Percentiles rank a stretch among this genome's conserved stretches.
Conservation (phyloP, 805 yeast genomes). For the Brettanomyces custersianus region DNA sequence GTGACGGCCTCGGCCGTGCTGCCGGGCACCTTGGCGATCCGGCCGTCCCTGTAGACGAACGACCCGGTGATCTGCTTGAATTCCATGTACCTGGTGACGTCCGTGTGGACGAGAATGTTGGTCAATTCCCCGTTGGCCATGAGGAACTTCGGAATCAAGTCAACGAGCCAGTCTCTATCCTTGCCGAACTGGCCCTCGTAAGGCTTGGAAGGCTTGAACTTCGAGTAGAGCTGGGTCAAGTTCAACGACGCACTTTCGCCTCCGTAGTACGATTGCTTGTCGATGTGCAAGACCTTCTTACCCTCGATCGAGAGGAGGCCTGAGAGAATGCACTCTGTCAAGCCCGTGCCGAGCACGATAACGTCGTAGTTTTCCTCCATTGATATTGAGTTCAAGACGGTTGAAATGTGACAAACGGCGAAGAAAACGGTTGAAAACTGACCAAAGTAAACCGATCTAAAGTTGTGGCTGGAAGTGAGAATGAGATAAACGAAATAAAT, state of each 20-base stretch:
- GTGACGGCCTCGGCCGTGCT: slow-evolving; percentile 85
- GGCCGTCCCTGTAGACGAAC: slow-evolving; percentile 83
- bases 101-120: slow-evolving; percentile 89
- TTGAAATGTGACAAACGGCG: neutral
- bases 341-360: slow-evolving; percentile 88
- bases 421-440: neutral
- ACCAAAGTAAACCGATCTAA: too few relatives aligned
- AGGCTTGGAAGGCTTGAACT: slow-evolving; percentile 76
- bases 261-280: slow-evolving; percentile 93
- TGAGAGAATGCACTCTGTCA: slow-evolving; percentile 91
- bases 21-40: slow-evolving; percentile 91
- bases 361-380: slow-evolving; percentile 98
- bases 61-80: slow-evolving; percentile 96
- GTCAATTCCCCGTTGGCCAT: slow-evolving; percentile 98
- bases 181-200: slow-evolving; percentile 72
- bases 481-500: too few relatives aligned
- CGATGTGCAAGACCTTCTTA: slow-evolving; percentile 93
- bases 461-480: too few relatives aligned
- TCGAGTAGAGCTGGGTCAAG: slow-evolving; percentile 61
- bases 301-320: slow-evolving; percentile 97
- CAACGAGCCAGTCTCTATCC: slow-evolving; percentile 97
- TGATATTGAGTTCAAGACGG: slow-evolving; percentile 2
- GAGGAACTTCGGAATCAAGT: slow-evolving; percentile 89
- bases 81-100: slow-evolving; percentile 91
- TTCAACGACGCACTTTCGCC: slow-evolving; percentile 85